A percentile compares a stretch with the other conserved stretches of the same genome.
phyloP scores from a whole-genome alignment of 768 basidiomycete species.

The Mrakia gelida region DNA sequence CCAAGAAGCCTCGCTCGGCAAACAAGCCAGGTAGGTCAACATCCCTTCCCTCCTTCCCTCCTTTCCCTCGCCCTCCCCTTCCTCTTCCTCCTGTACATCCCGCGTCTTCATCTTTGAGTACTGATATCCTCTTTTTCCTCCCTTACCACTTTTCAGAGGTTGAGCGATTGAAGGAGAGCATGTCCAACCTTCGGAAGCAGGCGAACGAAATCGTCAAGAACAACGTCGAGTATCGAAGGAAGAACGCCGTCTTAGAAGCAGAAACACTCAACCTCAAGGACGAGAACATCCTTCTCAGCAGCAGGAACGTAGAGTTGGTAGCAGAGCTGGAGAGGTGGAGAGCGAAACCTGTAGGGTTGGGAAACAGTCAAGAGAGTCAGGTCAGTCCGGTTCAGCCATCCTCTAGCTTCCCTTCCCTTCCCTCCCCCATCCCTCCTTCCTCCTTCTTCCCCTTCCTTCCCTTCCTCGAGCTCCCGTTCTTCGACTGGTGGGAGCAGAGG shows the following conservation, averaged over 20 bases:
- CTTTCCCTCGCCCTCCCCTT: not conserved
- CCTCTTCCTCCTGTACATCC: not conserved
- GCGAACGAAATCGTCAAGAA: slow-evolving; percentile 3
- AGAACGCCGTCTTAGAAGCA: not conserved
- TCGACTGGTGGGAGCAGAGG: not conserved
- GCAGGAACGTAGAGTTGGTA: not conserved
- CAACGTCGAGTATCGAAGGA: slow-evolving; percentile 13
- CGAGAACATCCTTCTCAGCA: slow-evolving; percentile 11
- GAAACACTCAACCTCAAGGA: not conserved
- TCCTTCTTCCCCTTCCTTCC: not conserved
- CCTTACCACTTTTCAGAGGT: not conserved
- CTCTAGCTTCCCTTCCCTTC: slow-evolving; percentile 2
- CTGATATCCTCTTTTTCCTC: not conserved
- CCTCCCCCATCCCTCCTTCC: not conserved
- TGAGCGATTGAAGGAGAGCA: not conserved
- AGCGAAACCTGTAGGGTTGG: not conserved
- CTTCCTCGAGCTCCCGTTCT: too few relatives aligned
- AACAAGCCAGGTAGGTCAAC: not conserved
- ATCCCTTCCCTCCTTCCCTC: not conserved
- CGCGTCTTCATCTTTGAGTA: too few relatives aligned
- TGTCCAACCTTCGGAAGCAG: not conserved
- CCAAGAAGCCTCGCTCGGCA: not conserved
- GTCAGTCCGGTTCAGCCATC: not conserved
- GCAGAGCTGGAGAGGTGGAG: slow-evolving; percentile 3
- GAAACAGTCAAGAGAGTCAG: not conserved